Base-by-base conservation (phyloP, 129 eudicot genomes). In the Artemisia tridentata region DNA sequence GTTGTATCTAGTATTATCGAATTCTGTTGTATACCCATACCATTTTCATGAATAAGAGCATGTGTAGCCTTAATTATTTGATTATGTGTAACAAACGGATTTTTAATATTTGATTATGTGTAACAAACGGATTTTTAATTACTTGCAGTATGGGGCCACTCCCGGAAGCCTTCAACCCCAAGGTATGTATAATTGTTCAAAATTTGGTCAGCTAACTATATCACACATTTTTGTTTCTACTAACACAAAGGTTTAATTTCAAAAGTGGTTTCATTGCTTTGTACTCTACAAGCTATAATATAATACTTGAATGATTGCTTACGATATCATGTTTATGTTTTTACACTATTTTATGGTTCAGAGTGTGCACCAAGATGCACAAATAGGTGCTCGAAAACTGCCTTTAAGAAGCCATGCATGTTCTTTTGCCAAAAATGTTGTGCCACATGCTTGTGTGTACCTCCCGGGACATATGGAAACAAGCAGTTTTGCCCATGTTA, bases 401-500 rank as follows among this genome's bases (percentile, higher is more conserved):
- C 83, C 18, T 83, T 70, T 70, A 82, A 82, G 80, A 83, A 86
- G 79, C 91, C 87, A 19, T 83, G 87, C 64, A 49, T 86, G 83
- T 78, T 82, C 51, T 83, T 82, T 78, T 86, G 91, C 72, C 64
- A 78, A 4, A 86, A 82, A 64, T 86, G 91, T 76, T 86, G 88
- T 61, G 88, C 85, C 38, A 80, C 78, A 67, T 86, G 91, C 63
- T 72, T 82, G 54, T 86, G 91, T 7, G 91, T 86, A 53, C 91
- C 91, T 53, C 78, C 88, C 1, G 91, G 86, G 3, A 86, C 91
- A 2, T 83, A 80, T 18, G 91, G 88, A 9, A 86, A 86, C 84
- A 83, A 86, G 76, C 82, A 86, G 11, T 41, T 48, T 3, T 86
- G 88, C 65, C 86, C 91, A 2, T 86, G 88, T 73, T 86, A 86